Percentiles rank a stretch among this genome's conserved stretches.
These are phyloP conservation scores for Vaccinium corymbosum DNA, from an alignment of 148 eudicot genomes.

Conservation along the genomic window DNA sequence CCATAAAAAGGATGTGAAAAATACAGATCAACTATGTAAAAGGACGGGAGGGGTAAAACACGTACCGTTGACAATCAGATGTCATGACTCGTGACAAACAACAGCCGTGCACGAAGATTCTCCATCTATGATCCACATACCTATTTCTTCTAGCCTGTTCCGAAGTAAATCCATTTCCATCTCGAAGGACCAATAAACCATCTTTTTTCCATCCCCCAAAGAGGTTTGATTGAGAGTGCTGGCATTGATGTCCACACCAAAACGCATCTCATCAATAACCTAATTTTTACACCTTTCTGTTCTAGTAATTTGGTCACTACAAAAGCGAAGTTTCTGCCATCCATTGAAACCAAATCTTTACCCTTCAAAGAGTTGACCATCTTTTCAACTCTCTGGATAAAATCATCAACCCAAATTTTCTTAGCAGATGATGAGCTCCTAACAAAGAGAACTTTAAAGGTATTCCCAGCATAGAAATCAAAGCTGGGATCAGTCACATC, in stretches of 20 bases:
- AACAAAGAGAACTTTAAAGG: slow-evolving; percentile 33
- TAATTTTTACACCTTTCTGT: slow-evolving; percentile 31
- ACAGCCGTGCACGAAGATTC: slow-evolving; percentile 75
- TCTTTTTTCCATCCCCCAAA: slow-evolving; percentile 32
- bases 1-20: not conserved
- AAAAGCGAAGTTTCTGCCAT: slow-evolving; percentile 28
- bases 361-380: slow-evolving; percentile 21
- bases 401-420: slow-evolving; percentile 44
- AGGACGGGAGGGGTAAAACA: not conserved
- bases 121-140: slow-evolving; percentile 67
- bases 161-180: slow-evolving; percentile 36
- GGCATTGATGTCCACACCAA: slow-evolving; percentile 33
- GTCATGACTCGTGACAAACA: slow-evolving; percentile 60
- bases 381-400: slow-evolving; percentile 27
- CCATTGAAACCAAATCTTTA: slow-evolving; percentile 26
- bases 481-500: slow-evolving; percentile 26
- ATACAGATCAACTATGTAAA: not conserved
- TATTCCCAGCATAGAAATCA: slow-evolving; percentile 51
- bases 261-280: slow-evolving; percentile 35
- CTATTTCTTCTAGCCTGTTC: slow-evolving; percentile 43
- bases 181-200: slow-evolving; percentile 56
- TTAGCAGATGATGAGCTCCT: slow-evolving; percentile 50
- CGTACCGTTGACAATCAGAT: slow-evolving; percentile 7
- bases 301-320: slow-evolving; percentile 36
- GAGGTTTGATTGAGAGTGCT: slow-evolving; percentile 30